Percentiles rank a stretch among this genome's conserved stretches.
phyloP scores from a whole-genome alignment of 106 monocot species.

The Dactylorhiza incarnata region DNA sequence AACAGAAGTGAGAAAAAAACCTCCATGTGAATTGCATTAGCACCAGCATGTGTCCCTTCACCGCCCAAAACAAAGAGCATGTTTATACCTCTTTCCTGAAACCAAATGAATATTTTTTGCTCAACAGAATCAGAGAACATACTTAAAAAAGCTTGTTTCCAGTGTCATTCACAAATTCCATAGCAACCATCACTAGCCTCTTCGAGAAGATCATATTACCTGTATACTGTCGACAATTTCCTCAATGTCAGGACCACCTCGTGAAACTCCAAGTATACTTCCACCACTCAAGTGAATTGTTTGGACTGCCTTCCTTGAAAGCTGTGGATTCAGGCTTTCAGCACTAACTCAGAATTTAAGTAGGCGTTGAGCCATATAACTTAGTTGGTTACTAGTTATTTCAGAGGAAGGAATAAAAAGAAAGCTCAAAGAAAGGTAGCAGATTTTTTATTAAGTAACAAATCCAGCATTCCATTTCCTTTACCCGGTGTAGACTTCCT shows the following conservation, averaged over 20 bases:
- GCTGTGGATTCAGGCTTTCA: conserved; percentile 4
- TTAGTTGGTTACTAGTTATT: neutral
- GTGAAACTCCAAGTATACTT: conserved; percentile 57
- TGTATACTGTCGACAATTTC: conserved; percentile 61
- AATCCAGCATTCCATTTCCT: conserved; percentile 3
- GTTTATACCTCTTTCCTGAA: conserved; percentile 46
- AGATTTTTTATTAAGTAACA: neutral
- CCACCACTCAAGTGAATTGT: conserved; percentile 59
- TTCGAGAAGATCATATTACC: conserved; percentile 19
- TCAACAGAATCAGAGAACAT: neutral
- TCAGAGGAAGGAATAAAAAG: neutral
- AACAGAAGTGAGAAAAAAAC: conserved; percentile 6
- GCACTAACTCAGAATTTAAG: neutral
- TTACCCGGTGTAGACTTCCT: neutral
- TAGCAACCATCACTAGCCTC: neutral
- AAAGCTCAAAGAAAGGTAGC: neutral
- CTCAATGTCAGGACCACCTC: conserved; percentile 31
- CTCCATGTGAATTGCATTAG: conserved; percentile 53
- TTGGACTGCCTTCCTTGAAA: conserved; percentile 4
- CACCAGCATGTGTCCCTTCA: conserved; percentile 58
- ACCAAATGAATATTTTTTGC: conserved; percentile 3
- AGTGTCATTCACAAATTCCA: neutral
- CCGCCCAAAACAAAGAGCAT: conserved; percentile 67
- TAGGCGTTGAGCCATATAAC: neutral
- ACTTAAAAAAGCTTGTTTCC: neutral